Conservation (phyloP, 2,329 filamentous ascomycete genomes). For the Capronia americana region DNA sequence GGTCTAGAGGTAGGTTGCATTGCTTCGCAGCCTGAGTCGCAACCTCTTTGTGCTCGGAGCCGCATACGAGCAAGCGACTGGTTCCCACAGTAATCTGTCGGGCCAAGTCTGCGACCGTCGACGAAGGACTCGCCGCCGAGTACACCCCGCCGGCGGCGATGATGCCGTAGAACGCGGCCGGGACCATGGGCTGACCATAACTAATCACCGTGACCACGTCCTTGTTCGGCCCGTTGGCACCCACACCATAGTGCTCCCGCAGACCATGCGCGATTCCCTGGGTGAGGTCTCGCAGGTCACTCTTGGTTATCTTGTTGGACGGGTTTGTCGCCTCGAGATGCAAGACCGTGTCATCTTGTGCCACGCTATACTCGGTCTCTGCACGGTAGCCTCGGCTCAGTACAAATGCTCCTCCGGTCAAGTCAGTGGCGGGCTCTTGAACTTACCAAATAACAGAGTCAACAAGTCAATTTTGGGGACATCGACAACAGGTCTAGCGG, state of each 20-base stretch:
- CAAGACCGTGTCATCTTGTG: conserved; percentile 58
- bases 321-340: conserved; percentile 66
- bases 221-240: conserved; percentile 54
- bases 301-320: conserved; percentile 60
- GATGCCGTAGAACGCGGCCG: conserved; percentile 62
- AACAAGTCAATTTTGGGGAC: conserved; percentile 37
- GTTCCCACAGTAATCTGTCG: conserved; percentile 54
- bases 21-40: conserved; percentile 58
- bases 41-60: conserved; percentile 56
- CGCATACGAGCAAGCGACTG: conserved; percentile 54
- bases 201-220: conserved; percentile 65
- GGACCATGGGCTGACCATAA: conserved; percentile 62
- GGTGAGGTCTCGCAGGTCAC: conserved; percentile 56
- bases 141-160: conserved; percentile 67
- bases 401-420: background rate
- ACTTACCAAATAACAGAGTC: conserved; percentile 36
- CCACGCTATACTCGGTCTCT: conserved; percentile 34
- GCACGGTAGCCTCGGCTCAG: conserved; percentile 5
- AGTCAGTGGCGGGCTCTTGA: background rate
- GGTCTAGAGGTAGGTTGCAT: conserved; percentile 50
- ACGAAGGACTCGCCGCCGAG: conserved; percentile 60
- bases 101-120: conserved; percentile 59
- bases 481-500: conserved; percentile 28
- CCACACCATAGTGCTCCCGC: conserved; percentile 61
- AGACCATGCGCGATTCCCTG: conserved; percentile 63